Evolutionary conservation across 768 basidiomycete genomes (phyloP), one percentile per base, ranked within the genome.

Genomic region (Boletus huronensis): DNA sequence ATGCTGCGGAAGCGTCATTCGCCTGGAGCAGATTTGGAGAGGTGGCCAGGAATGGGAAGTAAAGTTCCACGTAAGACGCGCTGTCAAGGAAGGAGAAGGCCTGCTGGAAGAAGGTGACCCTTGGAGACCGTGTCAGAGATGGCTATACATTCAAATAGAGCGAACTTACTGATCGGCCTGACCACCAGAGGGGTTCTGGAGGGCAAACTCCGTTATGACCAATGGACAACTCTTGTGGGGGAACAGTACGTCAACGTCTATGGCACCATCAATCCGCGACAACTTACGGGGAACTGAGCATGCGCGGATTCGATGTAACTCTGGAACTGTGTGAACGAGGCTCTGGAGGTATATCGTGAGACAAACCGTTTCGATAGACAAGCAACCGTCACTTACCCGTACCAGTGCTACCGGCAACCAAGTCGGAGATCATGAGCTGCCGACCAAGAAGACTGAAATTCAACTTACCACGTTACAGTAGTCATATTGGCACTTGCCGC

Each of bases 1-100:
- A 0, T 13, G n/a, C 50, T 3, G 51, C 72, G 1, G 16, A 2
- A 3, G 57, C n/a, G 28, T 66, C 62, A 38, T 74, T 51, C 7
- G 25, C 31, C 14, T 49, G 3, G 41, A 70, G 56, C 16, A 73
- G 28, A 7, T 55, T 35, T 1, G 73, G 64, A 17, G 68, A 52
- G 2, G 64, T 69, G 1, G 73, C 73, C 25, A 74, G 25, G 58
- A 74, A 73, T 36, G 72, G 73, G 62, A 74, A 73, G 54, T 73
- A 73, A 44, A 74, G 62, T 3, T 55, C 21, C 9, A 73, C 67
- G 14, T 66, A 74, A 19, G 63, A 32, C 5, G 67, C 57, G 2
- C 32, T 19, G 29, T 73, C 72, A 14, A 73, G 69, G 64, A 75
- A 74, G 5, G 64, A 0, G 21, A 73, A 70, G 3, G 72, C 73